Conservation (phyloP, 257 asterid species). For the Penstemon davidsonii region DNA sequence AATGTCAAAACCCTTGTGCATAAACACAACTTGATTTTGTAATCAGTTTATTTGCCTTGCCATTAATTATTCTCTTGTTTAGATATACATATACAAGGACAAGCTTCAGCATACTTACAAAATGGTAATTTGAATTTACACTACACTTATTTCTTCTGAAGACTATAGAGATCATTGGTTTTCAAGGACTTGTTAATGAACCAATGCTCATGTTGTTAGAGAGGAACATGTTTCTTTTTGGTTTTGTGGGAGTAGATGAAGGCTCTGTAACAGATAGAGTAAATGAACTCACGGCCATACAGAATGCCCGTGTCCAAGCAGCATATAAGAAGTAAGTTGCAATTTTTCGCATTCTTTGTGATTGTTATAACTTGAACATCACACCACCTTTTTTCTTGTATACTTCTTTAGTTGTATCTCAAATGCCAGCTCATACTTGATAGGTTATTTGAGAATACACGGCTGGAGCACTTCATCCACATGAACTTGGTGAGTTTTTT, state of each 20-base stretch:
- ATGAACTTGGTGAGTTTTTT: slow-evolving; percentile 71
- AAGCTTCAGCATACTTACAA: no score
- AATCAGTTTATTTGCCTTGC: no score
- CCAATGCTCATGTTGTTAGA: slow-evolving; percentile 3
- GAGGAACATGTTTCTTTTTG: slow-evolving; percentile 72
- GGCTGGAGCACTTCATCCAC: slow-evolving; percentile 50
- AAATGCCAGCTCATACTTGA: slow-evolving; percentile 18
- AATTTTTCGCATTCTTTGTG: slow-evolving; percentile 12
- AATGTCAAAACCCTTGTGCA: no score
- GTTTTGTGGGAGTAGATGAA: slow-evolving; percentile 63
- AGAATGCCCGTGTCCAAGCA: slow-evolving; percentile 60
- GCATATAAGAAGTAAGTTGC: slow-evolving; percentile 61
- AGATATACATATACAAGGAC: no score
- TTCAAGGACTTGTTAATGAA: no score
- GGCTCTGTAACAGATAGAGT: slow-evolving; percentile 66
- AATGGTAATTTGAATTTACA: no score
- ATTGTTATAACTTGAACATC: slow-evolving; percentile 5
- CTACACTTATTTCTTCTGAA: background rate
- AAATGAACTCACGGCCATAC: slow-evolving; percentile 60
- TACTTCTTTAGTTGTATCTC: slow-evolving; percentile 24
- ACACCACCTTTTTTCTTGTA: background rate
- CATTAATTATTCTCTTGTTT: no score
- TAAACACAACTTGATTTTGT: no score
- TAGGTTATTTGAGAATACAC: slow-evolving; percentile 15
- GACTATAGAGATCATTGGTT: background rate